Evolutionary conservation across 73 alveolate species (phyloP), one percentile per base, ranked within the genome.

Genomic region (Durusdinium trenchii): DNA sequence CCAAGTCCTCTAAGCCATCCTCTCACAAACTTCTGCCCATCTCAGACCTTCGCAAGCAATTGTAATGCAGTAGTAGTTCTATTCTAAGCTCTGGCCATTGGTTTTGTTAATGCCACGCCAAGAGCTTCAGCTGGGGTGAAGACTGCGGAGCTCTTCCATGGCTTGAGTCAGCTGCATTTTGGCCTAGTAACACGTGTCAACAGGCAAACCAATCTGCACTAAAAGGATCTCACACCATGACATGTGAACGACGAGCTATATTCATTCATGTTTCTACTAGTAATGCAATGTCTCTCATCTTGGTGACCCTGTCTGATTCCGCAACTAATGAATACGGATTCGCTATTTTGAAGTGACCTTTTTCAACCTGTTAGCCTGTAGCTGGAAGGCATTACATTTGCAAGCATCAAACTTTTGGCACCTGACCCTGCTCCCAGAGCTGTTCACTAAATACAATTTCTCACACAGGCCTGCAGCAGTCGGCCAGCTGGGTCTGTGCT

Each of bases 401-500:
- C n/a, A n/a, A n/a, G n/a, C n/a, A n/a, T n/a, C n/a, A n/a, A n/a
- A n/a, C n/a, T n/a, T n/a, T n/a, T n/a, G n/a, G n/a, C n/a, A n/a
- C n/a, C n/a, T n/a, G n/a, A n/a, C n/a, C n/a, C n/a, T n/a, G n/a
- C n/a, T n/a, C n/a, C n/a, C n/a, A n/a, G n/a, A n/a, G n/a, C n/a
- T 73, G 52, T 73, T 38, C 85, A 7, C 6, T 9, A n/a, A 64
- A 26, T 64, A 42, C 6, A 10, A 64, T n/a, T 64, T 10, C 32
- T 64, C 38, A 36, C 84, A 18, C 84, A 3, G 51, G 43, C 91
- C 91, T 81, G 91, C 69, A 81, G 32, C 20, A 81, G 71, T 35
- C 91, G 91, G 48, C 91, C 91, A 81, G 91, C 91, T 81, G 91
- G 91, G 91, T 81, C 91, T n/a, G 71, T 5, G 81, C 43, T 40